Conservation (phyloP, 2,329 filamentous ascomycete species). For the Colletotrichum liriopes region DNA sequence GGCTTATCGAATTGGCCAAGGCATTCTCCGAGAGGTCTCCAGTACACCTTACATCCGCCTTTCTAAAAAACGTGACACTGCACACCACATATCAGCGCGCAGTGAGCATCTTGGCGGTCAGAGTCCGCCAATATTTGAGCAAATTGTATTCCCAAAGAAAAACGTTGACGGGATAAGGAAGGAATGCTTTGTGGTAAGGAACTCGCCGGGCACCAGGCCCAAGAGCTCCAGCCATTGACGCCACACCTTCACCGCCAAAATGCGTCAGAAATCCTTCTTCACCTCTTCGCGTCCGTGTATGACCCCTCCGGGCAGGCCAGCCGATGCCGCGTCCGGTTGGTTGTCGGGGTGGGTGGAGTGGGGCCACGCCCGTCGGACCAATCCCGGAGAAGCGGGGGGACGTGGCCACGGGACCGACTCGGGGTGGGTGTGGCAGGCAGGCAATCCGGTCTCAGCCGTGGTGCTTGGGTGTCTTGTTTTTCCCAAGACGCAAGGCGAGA, state of each 20-base stretch:
- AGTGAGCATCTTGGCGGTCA: too few species aligned
- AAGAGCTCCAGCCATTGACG: neutral
- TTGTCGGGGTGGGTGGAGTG: slow-evolving; percentile 1
- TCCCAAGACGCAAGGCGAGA: neutral
- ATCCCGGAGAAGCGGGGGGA: slow-evolving; percentile 4
- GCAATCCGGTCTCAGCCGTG: neutral
- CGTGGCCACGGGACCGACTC: slow-evolving; percentile 14
- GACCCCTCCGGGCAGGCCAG: slow-evolving; percentile 9
- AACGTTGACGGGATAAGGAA: neutral
- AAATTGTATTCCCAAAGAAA: too few species aligned
- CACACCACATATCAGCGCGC: too few species aligned
- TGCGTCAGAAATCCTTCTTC: slow-evolving; percentile 27
- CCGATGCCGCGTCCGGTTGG: neutral
- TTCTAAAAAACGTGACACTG: too few species aligned
- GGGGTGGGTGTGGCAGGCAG: neutral
- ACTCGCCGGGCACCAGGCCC: neutral
- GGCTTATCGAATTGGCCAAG: too few species aligned
- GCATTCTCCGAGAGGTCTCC: too few species aligned
- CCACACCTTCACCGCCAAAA: slow-evolving; percentile 33
- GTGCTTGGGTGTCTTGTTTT: neutral
- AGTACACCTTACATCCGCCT: too few species aligned
- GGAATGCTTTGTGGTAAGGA: neutral
- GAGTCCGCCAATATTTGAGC: too few species aligned
- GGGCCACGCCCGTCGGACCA: slow-evolving; percentile 9
- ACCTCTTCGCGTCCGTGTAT: neutral